Conservation (phyloP, 805 yeast species). For the Nakazawaea siamensis region DNA sequence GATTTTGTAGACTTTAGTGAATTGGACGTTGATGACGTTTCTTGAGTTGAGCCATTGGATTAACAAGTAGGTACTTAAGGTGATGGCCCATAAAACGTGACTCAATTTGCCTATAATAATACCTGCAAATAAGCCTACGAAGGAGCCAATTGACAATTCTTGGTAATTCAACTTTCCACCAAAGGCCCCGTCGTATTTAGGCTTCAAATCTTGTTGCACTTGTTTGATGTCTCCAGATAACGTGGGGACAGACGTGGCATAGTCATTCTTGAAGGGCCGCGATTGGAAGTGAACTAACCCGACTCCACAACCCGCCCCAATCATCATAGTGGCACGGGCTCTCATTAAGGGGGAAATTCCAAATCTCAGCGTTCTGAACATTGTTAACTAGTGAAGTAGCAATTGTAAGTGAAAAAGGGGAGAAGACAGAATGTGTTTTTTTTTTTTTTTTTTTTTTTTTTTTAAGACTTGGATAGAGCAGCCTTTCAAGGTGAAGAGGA, state of each 20-base stretch:
- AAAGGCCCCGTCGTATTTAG: slow-evolving; percentile 27
- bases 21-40: slow-evolving; percentile 38
- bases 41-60: slow-evolving; percentile 50
- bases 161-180: slow-evolving; percentile 48
- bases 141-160: slow-evolving; percentile 56
- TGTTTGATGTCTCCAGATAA: slow-evolving; percentile 8
- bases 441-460: no score
- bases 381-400: no score
- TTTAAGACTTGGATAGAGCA: no score
- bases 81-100: slow-evolving; percentile 39
- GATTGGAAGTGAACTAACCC: neutral
- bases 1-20: slow-evolving; percentile 26
- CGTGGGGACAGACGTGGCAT: neutral
- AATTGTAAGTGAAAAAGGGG: no score
- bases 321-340: neutral
- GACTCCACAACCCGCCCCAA: neutral
- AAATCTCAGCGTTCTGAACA: neutral
- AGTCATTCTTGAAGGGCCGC: slow-evolving; percentile 3
- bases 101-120: slow-evolving; percentile 54
- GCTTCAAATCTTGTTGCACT: slow-evolving; percentile 14
- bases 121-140: slow-evolving; percentile 53
- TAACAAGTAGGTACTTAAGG: slow-evolving; percentile 35
- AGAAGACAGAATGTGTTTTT: no score
- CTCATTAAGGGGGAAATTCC: neutral
- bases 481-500: no score